phyloP scores from a whole-genome alignment of 1,284 basidiomycete species.

The Naganishia albida region DNA sequence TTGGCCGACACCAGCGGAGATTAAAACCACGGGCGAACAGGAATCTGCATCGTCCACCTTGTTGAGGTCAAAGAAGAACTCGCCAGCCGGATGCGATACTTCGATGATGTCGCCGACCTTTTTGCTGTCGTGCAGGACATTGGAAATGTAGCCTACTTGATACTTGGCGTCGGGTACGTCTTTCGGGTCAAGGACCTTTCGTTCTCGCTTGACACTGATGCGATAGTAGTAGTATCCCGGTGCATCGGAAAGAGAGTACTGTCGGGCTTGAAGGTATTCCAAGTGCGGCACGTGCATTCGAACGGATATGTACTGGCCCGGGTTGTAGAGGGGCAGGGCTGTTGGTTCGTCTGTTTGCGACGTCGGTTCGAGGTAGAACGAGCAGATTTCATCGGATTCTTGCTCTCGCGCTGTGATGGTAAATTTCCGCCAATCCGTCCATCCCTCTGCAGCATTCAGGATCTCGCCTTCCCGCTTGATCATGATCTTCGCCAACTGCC shows the following conservation, averaged over 20 bases:
- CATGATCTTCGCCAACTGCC: slow-evolving; percentile 44
- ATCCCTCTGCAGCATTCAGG: slow-evolving; percentile 36
- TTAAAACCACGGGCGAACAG: slow-evolving; percentile 39
- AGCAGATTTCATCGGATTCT: slow-evolving; percentile 41
- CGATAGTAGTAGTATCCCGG: slow-evolving; percentile 40
- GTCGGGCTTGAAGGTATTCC: slow-evolving; percentile 39
- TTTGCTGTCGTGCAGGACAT: slow-evolving; percentile 40
- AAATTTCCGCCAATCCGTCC: slow-evolving; percentile 44
- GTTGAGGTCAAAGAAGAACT: slow-evolving; percentile 40
- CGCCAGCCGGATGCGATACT: slow-evolving; percentile 42
- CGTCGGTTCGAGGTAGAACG: slow-evolving; percentile 41
- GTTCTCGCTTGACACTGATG: slow-evolving; percentile 41
- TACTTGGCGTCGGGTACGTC: slow-evolving; percentile 23
- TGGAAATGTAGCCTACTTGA: slow-evolving; percentile 32
- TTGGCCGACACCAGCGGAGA: slow-evolving; percentile 46
- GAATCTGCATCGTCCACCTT: slow-evolving; percentile 34
- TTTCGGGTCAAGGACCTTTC: slow-evolving; percentile 20
- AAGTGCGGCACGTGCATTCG: slow-evolving; percentile 34
- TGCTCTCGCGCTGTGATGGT: slow-evolving; percentile 38
- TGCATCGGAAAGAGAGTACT: slow-evolving; percentile 45
- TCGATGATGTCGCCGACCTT: slow-evolving; percentile 39
- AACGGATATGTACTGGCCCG: slow-evolving; percentile 47
- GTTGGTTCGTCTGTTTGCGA: slow-evolving; percentile 32
- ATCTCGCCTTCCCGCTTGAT: slow-evolving; percentile 44
- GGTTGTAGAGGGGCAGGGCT: slow-evolving; percentile 39